Evolutionary conservation across 1,284 basidiomycete species (phyloP), one percentile per base, ranked within the genome.

Genomic region (Ustilago lituana): DNA sequence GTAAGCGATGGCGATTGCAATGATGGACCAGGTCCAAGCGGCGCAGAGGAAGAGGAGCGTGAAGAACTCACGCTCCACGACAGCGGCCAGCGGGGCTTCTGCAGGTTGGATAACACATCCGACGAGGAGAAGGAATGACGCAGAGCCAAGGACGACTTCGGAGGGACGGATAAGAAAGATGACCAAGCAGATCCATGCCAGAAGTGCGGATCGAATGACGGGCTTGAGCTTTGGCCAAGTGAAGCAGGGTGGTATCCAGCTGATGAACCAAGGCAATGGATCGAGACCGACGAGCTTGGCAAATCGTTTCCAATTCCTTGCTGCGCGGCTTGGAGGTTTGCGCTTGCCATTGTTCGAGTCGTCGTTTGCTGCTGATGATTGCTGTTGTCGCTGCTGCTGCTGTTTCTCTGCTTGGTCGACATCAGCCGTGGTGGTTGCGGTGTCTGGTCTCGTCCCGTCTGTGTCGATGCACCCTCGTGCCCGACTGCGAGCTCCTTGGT

Each of bases 41-140:
- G 83, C 24, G 8, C 83, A 73, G 0, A 86, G 85, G 31, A 88
- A 87, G 1, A 85, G 43, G 3, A 90, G 70, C 24, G 89, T 87
- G n/a, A 87, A 83, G 14, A 87, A 60, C 72, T 91, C 90, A 6
- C 89, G 87, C 74, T 92, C 90, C 19, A 91, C 76, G 2, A 90
- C 87, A 3, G 86, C 85, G 11, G 89, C 84, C 60, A 91, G 88
- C 0, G 90, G 89, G 45, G 89, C 88, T 36, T 80, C 84, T 0
- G 90, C 89, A 0, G 90, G 89, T 12, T 88, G 88, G 10, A 92
- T 77, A 67, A 90, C 87, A 0, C 87, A 84, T 1, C 88, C 86
- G 5, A 91, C 85, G 5, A 90, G 82, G 38, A 91, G 86, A 5
- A 91, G 77, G 75, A 90, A 91, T 48, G 86, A 85, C 3, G 89